A percentile compares a stretch with the other conserved stretches of the same genome.
phyloP scores from a whole-genome alignment of 139 green algal genomes.

The Marvania coccoides region DNA sequence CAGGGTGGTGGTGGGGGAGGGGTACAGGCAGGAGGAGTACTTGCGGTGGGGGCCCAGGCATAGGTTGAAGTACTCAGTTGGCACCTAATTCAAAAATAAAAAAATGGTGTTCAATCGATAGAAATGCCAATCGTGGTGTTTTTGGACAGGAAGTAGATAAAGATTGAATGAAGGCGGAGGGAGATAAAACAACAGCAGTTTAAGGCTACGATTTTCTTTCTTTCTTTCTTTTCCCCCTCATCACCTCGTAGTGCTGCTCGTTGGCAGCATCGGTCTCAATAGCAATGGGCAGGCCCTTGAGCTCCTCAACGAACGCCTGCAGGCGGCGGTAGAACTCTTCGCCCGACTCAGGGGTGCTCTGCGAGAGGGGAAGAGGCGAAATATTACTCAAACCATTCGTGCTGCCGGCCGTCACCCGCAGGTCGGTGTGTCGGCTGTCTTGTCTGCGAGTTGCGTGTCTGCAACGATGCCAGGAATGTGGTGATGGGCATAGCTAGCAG shows the following conservation, averaged over 20 bases:
- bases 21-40: slow-evolving; percentile 89
- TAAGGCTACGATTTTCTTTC: not conserved
- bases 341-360: not conserved
- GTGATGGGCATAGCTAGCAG: too few species aligned
- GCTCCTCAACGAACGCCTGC: slow-evolving; percentile 60
- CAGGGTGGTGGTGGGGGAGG: slow-evolving; percentile 37
- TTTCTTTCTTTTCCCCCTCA: too few species aligned
- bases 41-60: slow-evolving; percentile 78
- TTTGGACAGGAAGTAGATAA: too few species aligned
- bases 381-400: not conserved
- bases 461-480: not conserved
- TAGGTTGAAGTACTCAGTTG: slow-evolving; percentile 89
- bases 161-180: too few species aligned
- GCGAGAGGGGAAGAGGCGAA: not conserved
- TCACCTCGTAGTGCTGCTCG: slow-evolving; percentile 90
- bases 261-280: slow-evolving; percentile 81
- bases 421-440: not conserved
- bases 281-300: slow-evolving; percentile 74
- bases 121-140: not conserved
- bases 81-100: slow-evolving; percentile 63
- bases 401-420: not conserved
- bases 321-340: slow-evolving; percentile 10
- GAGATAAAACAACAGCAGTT: too few species aligned
- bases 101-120: not conserved
- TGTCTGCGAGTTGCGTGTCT: not conserved